Percentiles rank a stretch among this genome's conserved stretches.
Evolutionary conservation across 495 filamentous ascomycete species (phyloP).

Genomic region (Neurospora discreta): DNA sequence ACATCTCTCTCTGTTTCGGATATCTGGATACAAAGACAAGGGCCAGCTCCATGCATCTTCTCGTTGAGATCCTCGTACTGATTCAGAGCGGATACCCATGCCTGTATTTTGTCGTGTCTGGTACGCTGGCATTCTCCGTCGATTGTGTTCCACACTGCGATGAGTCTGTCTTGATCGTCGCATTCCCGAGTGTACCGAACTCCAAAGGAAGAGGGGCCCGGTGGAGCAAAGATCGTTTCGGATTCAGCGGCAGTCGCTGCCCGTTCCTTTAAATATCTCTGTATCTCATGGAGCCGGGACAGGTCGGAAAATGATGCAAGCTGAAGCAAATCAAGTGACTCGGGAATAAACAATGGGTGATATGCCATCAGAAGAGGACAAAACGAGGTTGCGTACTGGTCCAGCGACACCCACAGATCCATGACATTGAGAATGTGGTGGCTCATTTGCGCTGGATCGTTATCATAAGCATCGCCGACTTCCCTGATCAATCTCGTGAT

Average conservation of each 20-base stretch:
- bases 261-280: neutral
- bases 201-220: conserved; percentile 1
- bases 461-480: conserved; percentile 30
- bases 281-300: conserved; percentile 26
- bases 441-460: conserved; percentile 35
- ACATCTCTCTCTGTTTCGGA: neutral
- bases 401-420: conserved; percentile 34
- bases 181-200: neutral
- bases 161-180: neutral
- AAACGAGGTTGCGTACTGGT: conserved; percentile 17
- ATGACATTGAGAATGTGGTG: conserved; percentile 30
- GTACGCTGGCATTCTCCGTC: neutral
- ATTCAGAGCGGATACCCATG: neutral
- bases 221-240: conserved; percentile 32
- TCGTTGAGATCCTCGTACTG: neutral
- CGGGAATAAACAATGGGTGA: conserved; percentile 28
- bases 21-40: neutral
- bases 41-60: neutral
- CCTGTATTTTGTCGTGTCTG: neutral
- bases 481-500: conserved; percentile 27
- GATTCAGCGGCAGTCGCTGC: conserved; percentile 12
- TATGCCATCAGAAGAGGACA: conserved; percentile 28
- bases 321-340: conserved; percentile 41
- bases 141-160: neutral
- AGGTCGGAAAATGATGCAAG: conserved; percentile 31